A percentile compares a stretch with the other conserved stretches of the same genome.
Conservation (phyloP, 805 yeast species). For the Lipomyces starkeyi region DNA sequence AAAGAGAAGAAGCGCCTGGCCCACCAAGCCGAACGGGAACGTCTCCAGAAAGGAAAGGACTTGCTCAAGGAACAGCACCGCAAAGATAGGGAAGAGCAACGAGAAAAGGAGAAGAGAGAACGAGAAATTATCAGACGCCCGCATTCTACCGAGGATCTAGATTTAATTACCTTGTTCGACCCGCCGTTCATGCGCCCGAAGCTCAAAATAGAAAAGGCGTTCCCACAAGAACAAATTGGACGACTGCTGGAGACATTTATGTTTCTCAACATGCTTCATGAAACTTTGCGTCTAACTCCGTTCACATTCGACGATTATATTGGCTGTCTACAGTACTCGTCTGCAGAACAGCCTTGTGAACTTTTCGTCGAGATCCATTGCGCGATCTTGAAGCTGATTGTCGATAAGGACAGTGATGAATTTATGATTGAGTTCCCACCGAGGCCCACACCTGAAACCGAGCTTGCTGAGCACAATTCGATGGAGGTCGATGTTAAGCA, state of each 20-base stretch:
- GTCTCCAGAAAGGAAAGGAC: slow-evolving; percentile 22
- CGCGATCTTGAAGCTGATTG: slow-evolving; percentile 33
- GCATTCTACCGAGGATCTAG: slow-evolving; percentile 40
- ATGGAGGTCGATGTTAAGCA: not conserved
- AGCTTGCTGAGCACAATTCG: not conserved
- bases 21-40: slow-evolving; percentile 24
- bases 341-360: slow-evolving; percentile 35
- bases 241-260: slow-evolving; percentile 67
- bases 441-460: not conserved
- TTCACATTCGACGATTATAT: slow-evolving; percentile 81
- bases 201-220: slow-evolving; percentile 30
- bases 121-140: slow-evolving; percentile 19
- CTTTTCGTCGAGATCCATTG: slow-evolving; percentile 38
- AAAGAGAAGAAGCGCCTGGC: slow-evolving; percentile 21
- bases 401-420: slow-evolving; percentile 27
- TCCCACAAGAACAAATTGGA: slow-evolving; percentile 38
- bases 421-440: slow-evolving; percentile 24
- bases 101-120: slow-evolving; percentile 17
- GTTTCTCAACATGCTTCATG: slow-evolving; percentile 72
- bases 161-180: slow-evolving; percentile 31
- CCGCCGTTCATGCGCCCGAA: slow-evolving; percentile 36
- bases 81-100: slow-evolving; percentile 19
- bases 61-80: slow-evolving; percentile 17
- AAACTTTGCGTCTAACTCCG: slow-evolving; percentile 67
- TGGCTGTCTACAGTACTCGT: slow-evolving; percentile 51